Evolutionary conservation across 2,329 filamentous ascomycete species (phyloP), one percentile per base, ranked within the genome.

Genomic region (Botrytis fragariae): DNA sequence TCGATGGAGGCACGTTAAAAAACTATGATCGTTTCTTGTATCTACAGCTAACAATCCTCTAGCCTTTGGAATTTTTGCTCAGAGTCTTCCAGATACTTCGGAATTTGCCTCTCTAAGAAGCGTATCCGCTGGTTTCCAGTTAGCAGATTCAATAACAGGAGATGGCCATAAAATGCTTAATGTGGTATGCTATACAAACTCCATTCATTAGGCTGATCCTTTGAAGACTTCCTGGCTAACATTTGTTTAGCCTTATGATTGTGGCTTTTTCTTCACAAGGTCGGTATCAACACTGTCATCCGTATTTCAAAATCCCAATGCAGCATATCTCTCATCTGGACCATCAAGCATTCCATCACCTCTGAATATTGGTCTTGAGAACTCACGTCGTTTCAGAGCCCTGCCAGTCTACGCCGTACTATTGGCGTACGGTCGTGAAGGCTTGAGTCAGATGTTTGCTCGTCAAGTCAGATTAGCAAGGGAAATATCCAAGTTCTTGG

Each of bases 111-210:
- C 81, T 20, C 83, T 89, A 74, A 89, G 83, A 73, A 82, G 80
- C 51, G 86, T 82, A 74, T 86, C 83, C 1, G 85, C 87, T 6
- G 93, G 93, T 0, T 82, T 98, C 20, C 91, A 97, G 75, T 85
- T 97, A 3, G 94, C 93, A 4, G 94, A 98, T 80, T 97, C 93
- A 69, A 94, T 98, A 77, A 91, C 93, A 0, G 91, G 92, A 3
- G 95, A 98, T 79, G 92, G 88, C 0, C 95, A 98, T 82, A 98
- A 98, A 80, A 84, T 97, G n/a, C 87, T 98, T 74, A 98, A 98
- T 77, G 94, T 97, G 63, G 89, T 91, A 82, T 74, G 88, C 86
- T 64, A 69, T 18, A 20, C 45, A 48, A 73, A 42, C n/a, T 39
- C 59, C 59, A 39, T 51, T 25, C 29, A 32, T 20, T n/a, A n/a